Evolutionary conservation across 2,329 filamentous ascomycete genomes (phyloP).

Genomic region (Neonectria faginata): DNA sequence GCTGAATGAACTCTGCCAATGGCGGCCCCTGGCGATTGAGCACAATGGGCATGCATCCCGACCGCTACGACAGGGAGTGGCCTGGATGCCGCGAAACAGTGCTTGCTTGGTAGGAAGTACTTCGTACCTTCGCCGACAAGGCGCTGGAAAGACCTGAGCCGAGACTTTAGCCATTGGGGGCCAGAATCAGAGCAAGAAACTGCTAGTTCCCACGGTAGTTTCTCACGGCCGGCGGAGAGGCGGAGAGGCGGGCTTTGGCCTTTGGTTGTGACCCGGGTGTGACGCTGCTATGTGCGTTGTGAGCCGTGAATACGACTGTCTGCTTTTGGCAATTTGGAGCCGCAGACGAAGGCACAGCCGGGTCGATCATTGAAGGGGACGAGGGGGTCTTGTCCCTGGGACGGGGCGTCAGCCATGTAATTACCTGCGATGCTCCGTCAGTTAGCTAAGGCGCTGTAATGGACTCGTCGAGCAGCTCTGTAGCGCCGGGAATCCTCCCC

Average conservation of each 20-base stretch:
- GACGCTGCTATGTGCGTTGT: not conserved
- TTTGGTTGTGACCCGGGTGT: not conserved
- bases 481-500: slow-evolving; percentile 25
- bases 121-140: not conserved
- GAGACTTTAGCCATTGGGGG: not conserved
- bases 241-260: not conserved
- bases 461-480: not conserved
- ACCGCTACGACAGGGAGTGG: slow-evolving; percentile 2
- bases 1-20: slow-evolving; percentile 47
- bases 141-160: not conserved
- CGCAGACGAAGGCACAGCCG: slow-evolving; percentile 8
- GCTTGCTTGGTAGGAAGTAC: not conserved
- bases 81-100: not conserved
- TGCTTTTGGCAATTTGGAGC: slow-evolving; percentile 20
- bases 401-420: slow-evolving; percentile 4
- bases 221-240: not conserved
- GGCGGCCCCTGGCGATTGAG: slow-evolving; percentile 15
- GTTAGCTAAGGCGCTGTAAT: not conserved
- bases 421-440: not conserved
- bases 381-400: not conserved
- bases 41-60: slow-evolving; percentile 2
- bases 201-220: not conserved
- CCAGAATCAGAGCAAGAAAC: not conserved
- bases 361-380: slow-evolving; percentile 8
- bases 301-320: slow-evolving; percentile 18